Evolutionary conservation across 129 eudicot genomes (phyloP).

Genomic region (Centaurea solstitialis): DNA sequence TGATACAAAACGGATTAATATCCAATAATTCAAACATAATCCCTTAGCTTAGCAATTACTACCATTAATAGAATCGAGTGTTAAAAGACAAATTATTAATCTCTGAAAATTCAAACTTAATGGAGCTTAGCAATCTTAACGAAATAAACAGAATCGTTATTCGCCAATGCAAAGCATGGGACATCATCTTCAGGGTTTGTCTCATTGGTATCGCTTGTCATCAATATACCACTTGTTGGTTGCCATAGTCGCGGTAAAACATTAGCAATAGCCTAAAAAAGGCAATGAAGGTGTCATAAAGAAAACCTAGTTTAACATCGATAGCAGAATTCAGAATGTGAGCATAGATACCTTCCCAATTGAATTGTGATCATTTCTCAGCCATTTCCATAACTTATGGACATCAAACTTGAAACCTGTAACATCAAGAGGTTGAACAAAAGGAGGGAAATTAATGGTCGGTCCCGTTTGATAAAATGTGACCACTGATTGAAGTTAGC

Average conservation of each 20-base stretch:
- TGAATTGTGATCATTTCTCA: constrained; percentile 54
- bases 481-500: background rate
- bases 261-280: constrained; percentile 63
- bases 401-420: constrained; percentile 72
- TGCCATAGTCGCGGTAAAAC: constrained; percentile 73
- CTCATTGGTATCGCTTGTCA: constrained; percentile 74
- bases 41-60: too few relatives aligned
- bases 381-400: constrained; percentile 87
- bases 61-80: too few relatives aligned
- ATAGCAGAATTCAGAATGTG: background rate
- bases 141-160: too few relatives aligned
- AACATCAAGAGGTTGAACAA: background rate
- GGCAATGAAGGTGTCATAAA: constrained; percentile 1
- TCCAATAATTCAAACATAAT: too few relatives aligned
- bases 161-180: too few relatives aligned
- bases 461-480: background rate
- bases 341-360: constrained; percentile 56
- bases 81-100: too few relatives aligned
- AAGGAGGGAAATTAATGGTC: background rate
- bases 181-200: constrained; percentile 71
- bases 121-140: too few relatives aligned
- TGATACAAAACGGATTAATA: too few relatives aligned
- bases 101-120: too few relatives aligned
- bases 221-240: constrained; percentile 50
- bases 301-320: background rate